phyloP scores from a whole-genome alignment of 768 basidiomycete species.

The Mycena polygramma region DNA sequence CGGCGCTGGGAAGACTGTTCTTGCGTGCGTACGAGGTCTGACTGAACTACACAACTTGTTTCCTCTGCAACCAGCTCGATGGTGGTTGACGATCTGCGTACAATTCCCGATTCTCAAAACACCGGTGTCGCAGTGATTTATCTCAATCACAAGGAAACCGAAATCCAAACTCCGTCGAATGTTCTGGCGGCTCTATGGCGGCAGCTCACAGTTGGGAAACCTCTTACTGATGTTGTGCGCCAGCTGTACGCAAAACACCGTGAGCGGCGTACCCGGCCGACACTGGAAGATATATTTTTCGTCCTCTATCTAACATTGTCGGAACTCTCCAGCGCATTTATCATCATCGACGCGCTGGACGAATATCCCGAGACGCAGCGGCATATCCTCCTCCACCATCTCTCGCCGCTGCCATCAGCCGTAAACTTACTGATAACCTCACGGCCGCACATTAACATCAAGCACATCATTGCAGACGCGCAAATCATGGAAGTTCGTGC shows the following conservation, averaged over 20 bases:
- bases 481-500: slow-evolving; percentile 1
- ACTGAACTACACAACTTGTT: background rate
- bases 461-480: background rate
- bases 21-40: background rate
- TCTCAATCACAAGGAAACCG: slow-evolving; percentile 25
- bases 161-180: background rate
- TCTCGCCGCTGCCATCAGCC: background rate
- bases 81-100: slow-evolving; percentile 3
- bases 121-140: slow-evolving; percentile 16
- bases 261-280: background rate
- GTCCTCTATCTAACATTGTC: background rate
- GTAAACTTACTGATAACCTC: slow-evolving; percentile 4
- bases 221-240: background rate
- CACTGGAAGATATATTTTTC: background rate
- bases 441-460: slow-evolving; percentile 7
- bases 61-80: background rate
- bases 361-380: slow-evolving; percentile 12
- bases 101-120: background rate
- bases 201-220: slow-evolving; percentile 2
- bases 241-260: slow-evolving; percentile 9
- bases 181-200: slow-evolving; percentile 18
- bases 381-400: background rate
- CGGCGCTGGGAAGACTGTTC: slow-evolving; percentile 20
- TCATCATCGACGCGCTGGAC: slow-evolving; percentile 24
- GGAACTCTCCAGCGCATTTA: background rate